Conservation (phyloP, 306 rosid species). For the Prunus davidiana region DNA sequence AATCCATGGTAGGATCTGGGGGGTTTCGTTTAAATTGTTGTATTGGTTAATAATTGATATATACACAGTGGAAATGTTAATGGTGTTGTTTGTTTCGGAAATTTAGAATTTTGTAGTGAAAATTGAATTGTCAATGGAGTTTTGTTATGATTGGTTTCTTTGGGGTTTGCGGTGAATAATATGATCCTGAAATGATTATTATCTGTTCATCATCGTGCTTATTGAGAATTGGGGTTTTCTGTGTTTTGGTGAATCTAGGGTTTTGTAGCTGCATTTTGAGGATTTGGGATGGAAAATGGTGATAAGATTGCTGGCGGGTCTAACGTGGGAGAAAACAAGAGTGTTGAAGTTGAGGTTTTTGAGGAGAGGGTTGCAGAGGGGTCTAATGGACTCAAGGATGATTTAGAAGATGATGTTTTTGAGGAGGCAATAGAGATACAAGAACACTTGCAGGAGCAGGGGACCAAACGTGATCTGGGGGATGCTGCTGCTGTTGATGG, state of each 20-base stretch:
- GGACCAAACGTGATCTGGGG: neutral
- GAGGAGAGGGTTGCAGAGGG: slow-evolving; percentile 33
- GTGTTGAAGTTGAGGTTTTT: slow-evolving; percentile 33
- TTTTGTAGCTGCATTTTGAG: slow-evolving; percentile 25
- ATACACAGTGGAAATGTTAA: neutral
- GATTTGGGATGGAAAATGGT: slow-evolving; percentile 58
- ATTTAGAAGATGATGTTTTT: slow-evolving; percentile 46
- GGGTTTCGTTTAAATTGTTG: neutral
- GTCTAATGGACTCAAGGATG: slow-evolving; percentile 43
- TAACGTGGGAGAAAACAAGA: slow-evolving; percentile 38
- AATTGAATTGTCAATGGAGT: slow-evolving; percentile 9
- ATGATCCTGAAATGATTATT: neutral
- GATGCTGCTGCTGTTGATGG: slow-evolving; percentile 16
- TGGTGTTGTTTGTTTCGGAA: neutral
- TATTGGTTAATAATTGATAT: neutral
- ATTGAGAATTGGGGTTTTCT: neutral
- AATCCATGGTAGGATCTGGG: slow-evolving; percentile 29
- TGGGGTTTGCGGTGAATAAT: neutral
- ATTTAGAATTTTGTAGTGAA: slow-evolving; percentile 13
- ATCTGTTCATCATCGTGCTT: neutral
- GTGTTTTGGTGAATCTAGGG: slow-evolving; percentile 51
- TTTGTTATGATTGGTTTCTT: slow-evolving; percentile 6
- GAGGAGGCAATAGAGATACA: slow-evolving; percentile 49
- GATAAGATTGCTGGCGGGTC: slow-evolving; percentile 36
- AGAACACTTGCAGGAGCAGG: slow-evolving; percentile 35